phyloP scores from a whole-genome alignment of 139 green algal species.

The Chlamydomonas applanata region DNA sequence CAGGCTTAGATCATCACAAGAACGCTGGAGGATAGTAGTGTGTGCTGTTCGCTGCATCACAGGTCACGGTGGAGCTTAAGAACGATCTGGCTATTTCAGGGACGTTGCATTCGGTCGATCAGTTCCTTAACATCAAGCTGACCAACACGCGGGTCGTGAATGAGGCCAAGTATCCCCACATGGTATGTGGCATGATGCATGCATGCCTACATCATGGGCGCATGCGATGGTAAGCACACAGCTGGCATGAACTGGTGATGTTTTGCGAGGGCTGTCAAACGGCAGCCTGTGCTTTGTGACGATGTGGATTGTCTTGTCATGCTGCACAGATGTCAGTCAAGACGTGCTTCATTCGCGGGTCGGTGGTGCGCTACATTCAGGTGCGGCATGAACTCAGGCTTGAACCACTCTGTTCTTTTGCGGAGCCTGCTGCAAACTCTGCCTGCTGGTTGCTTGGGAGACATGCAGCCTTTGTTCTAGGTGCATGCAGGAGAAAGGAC shows the following conservation, averaged over 20 bases:
- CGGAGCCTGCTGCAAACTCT: too few relatives aligned
- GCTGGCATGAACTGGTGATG: too few relatives aligned
- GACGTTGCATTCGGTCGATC: constrained; percentile 94
- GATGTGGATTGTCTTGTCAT: not conserved
- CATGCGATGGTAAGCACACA: too few relatives aligned
- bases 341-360: constrained; percentile 98
- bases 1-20: not conserved
- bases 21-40: not conserved
- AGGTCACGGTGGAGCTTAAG: constrained; percentile 98
- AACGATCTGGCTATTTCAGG: constrained; percentile 96
- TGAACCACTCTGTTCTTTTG: too few relatives aligned
- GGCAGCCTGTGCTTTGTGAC: too few relatives aligned
- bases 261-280: too few relatives aligned
- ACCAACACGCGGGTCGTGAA: constrained; percentile 84
- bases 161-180: constrained; percentile 92
- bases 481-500: too few relatives aligned
- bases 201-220: too few relatives aligned
- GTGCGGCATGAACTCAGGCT: too few relatives aligned
- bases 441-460: too few relatives aligned
- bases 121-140: constrained; percentile 99
- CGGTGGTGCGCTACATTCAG: constrained; percentile 93
- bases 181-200: constrained; percentile 62
- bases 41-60: constrained; percentile 4
- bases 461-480: too few relatives aligned
- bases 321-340: constrained; percentile 82